Evolutionary conservation across 331 rosid species (phyloP), one percentile per base, ranked within the genome.

Genomic region (Acacia pycnantha): DNA sequence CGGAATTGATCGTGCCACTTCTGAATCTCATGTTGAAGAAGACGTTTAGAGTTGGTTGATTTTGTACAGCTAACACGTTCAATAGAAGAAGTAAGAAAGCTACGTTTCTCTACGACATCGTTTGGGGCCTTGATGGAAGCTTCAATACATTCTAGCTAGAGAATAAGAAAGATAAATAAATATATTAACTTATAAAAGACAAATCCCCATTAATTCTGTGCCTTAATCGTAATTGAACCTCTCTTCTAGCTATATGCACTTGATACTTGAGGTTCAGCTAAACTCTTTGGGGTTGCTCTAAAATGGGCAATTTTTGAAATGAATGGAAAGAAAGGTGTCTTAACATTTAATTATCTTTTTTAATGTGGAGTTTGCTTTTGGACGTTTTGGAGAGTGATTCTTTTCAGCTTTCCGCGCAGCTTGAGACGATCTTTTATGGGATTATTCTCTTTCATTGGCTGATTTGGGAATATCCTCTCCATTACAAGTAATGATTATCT

Each of bases 391-490:
- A 10, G 46, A 24, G 29, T 74, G 68, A 46, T 51, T 43, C 89
- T 47, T 59, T 40, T 84, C 74, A 77, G 84, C 89, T 82, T 82
- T 82, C 67, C 11, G 19, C 50, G 76, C 80, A 69, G 59, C 85
- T 79, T 62, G 79, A 80, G 5, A 22, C 70, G 41, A 64, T 64
- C 70, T 77, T 54, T 84, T 74, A 59, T 22, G 59, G 22, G 26
- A 14, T 72, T 50, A 27, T 65, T 68, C 43, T 75, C 58, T 19
- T 58, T 65, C 59, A 44, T 82, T 64, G 77, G 29, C 75, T 37
- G 82, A 75, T 68, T 82, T 77, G 80, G 44, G 87, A 84, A 86
- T 81, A 88, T 84, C 84, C 83, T 83, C 58, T 33, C 83, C 83
- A 79, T 88, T 70, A 79, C 80, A 70, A 62, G 86, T 78, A 31